A percentile compares a stretch with the other conserved stretches of the same genome.
These are phyloP conservation scores for Aspergillus avenaceus DNA, from an alignment of 495 filamentous ascomycete genomes.

Conservation along the genomic window DNA sequence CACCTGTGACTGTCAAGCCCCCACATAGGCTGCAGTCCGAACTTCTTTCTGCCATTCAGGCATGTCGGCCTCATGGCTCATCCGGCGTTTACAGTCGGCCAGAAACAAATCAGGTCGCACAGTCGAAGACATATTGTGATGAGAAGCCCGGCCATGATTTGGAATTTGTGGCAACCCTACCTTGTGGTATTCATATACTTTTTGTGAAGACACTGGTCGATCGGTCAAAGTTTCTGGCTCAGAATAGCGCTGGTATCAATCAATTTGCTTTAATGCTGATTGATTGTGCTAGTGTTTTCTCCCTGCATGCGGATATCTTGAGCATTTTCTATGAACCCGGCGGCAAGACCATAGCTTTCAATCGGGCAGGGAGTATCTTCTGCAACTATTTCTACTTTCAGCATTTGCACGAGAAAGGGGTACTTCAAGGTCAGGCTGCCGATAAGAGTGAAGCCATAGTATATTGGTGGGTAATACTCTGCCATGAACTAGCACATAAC, in stretches of 20 bases:
- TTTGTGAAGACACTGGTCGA: conserved; percentile 52
- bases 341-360: conserved; percentile 89
- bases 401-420: conserved; percentile 60
- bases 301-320: conserved; percentile 53
- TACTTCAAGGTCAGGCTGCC: conserved; percentile 33
- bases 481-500: conserved; percentile 94
- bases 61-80: conserved; percentile 76
- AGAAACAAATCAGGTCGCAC: conserved; percentile 67
- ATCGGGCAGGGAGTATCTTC: conserved; percentile 78
- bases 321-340: conserved; percentile 85
- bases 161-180: conserved; percentile 63
- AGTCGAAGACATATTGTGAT: conserved; percentile 88
- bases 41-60: conserved; percentile 75
- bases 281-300: conserved; percentile 68
- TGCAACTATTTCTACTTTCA: conserved; percentile 89
- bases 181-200: conserved; percentile 70
- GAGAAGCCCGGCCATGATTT: conserved; percentile 76
- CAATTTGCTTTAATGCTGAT: conserved; percentile 66
- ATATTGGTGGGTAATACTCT: conserved; percentile 90
- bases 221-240: conserved; percentile 53
- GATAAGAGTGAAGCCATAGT: conserved; percentile 62
- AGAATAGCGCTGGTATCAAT: conserved; percentile 60
- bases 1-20: conserved; percentile 37
- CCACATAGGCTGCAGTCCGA: conserved; percentile 50
- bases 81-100: conserved; percentile 65